Base-by-base conservation (phyloP, 1,284 basidiomycete genomes). In the Tausonia pullulans region DNA sequence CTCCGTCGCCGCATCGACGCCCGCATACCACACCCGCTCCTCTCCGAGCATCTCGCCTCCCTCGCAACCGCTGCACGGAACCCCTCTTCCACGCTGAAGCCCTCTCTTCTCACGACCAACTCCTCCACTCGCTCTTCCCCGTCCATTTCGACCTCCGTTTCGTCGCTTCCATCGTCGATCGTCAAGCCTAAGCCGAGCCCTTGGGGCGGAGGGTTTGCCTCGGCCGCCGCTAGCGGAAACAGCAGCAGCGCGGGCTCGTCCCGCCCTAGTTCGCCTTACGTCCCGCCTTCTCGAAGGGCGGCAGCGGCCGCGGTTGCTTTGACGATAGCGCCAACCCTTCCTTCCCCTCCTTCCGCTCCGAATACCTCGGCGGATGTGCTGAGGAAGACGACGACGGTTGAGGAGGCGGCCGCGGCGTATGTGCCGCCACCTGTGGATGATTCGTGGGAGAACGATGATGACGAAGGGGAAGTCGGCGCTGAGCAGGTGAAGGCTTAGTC, bases 1-100 rank as follows among this genome's bases (percentile, higher is more conserved):
- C 82, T 94, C 61, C 79, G 89, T 55, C 82, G 88, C 9, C 82
- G 89, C 39, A 76, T 90, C 57, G 90, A 94, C 73, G 87, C 89
- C 0, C 83, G 88, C 27, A 77, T 89, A 2, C 90, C 90, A 0
- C 74, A 71, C 0, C 87, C 88, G 0, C 77, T 85, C 3, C 80
- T 94, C 4, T 89, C 87, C 1, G 71, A 77, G 4, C 70, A 73
- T 45, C 40, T 66, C 60, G 61, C 39, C 27, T 27, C 45, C 14
- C 53, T 62, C 46, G 27, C 61, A 6, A 51, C 50, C 54, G 43
- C 61, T 14, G 27, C 45, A 39, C 54, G 52, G 27, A 7, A 58
- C 5, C 44, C 14, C 16, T 16, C 13, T 8, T 48, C 43, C 6
- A 54, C 49, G 16, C 62, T 55, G 67, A 65, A 53, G 48, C 56